Conservation (phyloP, 805 yeast species). For the Teunomyces kruisii region DNA sequence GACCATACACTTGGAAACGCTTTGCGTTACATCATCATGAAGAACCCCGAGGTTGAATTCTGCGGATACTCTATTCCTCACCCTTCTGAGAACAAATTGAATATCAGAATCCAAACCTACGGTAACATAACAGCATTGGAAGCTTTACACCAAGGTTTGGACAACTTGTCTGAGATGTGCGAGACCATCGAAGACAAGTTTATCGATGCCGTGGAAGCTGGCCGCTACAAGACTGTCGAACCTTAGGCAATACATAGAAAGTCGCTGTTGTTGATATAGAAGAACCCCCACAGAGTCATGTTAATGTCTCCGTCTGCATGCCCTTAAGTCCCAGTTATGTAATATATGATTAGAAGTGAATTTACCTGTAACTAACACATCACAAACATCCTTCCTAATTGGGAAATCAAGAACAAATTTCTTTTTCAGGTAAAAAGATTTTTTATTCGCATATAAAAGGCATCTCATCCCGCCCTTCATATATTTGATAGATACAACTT, state of each 20-base stretch:
- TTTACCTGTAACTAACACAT: neutral
- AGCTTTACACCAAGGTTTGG: slow-evolving; percentile 88
- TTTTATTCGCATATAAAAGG: slow-evolving; percentile 4
- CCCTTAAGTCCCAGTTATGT: slow-evolving; percentile 1
- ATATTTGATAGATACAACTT: neutral
- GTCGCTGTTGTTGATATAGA: neutral
- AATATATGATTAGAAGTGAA: neutral
- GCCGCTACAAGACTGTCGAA: slow-evolving; percentile 50
- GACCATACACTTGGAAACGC: slow-evolving; percentile 97
- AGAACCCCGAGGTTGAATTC: slow-evolving; percentile 96
- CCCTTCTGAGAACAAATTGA: slow-evolving; percentile 89
- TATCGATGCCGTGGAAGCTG: slow-evolving; percentile 62
- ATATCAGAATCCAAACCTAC: slow-evolving; percentile 92
- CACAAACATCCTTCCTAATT: slow-evolving; percentile 5
- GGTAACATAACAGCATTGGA: slow-evolving; percentile 84
- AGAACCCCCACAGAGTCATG: neutral
- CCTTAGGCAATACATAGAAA: slow-evolving; percentile 29
- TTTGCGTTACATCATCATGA: slow-evolving; percentile 90
- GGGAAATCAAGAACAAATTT: slow-evolving; percentile 9
- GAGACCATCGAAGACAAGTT: slow-evolving; percentile 78
- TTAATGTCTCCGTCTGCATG: slow-evolving; percentile 1
- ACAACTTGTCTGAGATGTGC: slow-evolving; percentile 80
- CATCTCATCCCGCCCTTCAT: neutral
- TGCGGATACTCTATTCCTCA: slow-evolving; percentile 99
- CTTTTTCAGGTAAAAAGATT: slow-evolving; percentile 6